Base-by-base conservation (phyloP, 805 yeast genomes). In the Yamadazyma akitaensis region DNA sequence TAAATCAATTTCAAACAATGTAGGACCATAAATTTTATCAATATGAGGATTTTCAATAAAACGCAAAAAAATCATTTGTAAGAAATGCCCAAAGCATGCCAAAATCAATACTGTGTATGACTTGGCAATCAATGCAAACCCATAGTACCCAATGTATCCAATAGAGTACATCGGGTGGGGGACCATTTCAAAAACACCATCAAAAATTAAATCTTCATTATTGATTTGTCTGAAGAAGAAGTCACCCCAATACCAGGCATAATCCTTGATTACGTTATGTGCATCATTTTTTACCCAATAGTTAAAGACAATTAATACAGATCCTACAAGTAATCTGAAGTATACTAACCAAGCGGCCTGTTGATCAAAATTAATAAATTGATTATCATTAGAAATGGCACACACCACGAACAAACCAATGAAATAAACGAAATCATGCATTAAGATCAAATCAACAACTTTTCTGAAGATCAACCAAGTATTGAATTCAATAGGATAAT, bases 211-310 rank as follows among this genome's bases (percentile, higher is more conserved):
- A 48, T 84, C 84, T 60, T 74, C 79, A 51, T 79, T 80, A 53
- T 71, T 72, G 53, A 70, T 67, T 60, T 85, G 86, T 45, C 89
- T 70, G 67, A 88, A 88, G 75, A 88, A 88, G 67, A 88, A 88
- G 65, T 88, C 96, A 24, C 96, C 96, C 96, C 96, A 88, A 64
- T 88, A 88, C 96, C 96, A 88, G 10, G 96, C 96, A 61, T 82
- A 88, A 60, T 88, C 96, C 62, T 88, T 87, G 49, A 88, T 90
- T 16, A 88, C 90, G 53, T 90, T 77, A 62, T 88, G 96, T 30
- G 96, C 96, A 62, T 88, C 91, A 19, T 87, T 67, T 62, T 88
- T 88, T 40, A 88, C 96, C 90, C 94, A 85, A 25, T 85, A 70
- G 59, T 88, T 88, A 70, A 88, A 85, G 16, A 85, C 49, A 50